Base-by-base conservation (phyloP, 768 basidiomycete genomes). In the Lentinula sp. region DNA sequence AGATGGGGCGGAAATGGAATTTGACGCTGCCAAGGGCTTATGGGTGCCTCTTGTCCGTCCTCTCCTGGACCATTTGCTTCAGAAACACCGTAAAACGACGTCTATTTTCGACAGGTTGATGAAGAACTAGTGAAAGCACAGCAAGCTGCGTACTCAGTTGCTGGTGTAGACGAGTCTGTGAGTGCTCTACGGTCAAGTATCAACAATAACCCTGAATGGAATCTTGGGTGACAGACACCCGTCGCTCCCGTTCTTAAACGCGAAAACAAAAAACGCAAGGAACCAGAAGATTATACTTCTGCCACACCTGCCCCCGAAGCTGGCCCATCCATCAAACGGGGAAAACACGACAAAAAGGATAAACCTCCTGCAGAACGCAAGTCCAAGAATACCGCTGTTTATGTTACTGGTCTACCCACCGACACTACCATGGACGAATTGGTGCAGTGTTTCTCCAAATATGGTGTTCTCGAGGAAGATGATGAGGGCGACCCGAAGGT, bases 81-180 rank as follows among this genome's bases (percentile, higher is more conserved):
- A 34, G 39, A 34, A 51, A 39, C 52, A 52, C 40, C 37, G 57
- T 52, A 18, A 32, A 48, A 31, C 32, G 46, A 21, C 34, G 34
- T 45, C 57, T 50, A 64, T 61, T 65, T 51, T 34, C 64, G 23
- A 18, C 67, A 96, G 95, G 78, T 96, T 37, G 91, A 94, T 65
- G 93, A 96, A 64, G 93, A 95, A 57, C 76, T 92, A 11, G 65
- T 96, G 61, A 87, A 86, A 69, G 87, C 86, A 23, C 96, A 99
- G 71, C 97, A 98, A 76, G 95, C 93, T 0, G 95, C 94, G 1
- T 99, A 99, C 73, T 89, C 93, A 0, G 80, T 99, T 1, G 80
- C 79, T 13, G 97, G 96, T 9, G 95, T 99, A 23, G 96, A 99
- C 70, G 97, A 98, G 78, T 84, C 87, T 76, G 95, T 93, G 71